phyloP scores from a whole-genome alignment of 768 basidiomycete genomes.

The Lactarius sp. region DNA sequence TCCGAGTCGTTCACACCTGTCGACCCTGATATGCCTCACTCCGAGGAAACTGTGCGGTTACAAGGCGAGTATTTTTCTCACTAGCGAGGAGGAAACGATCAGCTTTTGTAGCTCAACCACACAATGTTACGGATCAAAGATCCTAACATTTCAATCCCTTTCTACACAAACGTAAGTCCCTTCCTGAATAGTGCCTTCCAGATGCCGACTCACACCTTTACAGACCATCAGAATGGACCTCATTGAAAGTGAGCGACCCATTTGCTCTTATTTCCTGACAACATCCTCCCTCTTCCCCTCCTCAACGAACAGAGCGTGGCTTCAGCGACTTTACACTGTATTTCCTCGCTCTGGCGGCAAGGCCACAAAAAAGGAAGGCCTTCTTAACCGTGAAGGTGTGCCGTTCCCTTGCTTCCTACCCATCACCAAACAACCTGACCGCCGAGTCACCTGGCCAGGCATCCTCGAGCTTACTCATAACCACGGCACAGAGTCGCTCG shows the following conservation, averaged over 20 bases:
- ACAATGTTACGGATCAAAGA: conserved; percentile 89
- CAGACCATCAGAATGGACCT: conserved; percentile 34
- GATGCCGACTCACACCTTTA: not conserved
- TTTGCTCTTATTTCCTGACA: not conserved
- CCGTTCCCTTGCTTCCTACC: not conserved
- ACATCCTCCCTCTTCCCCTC: not conserved
- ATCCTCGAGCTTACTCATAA: conserved; percentile 85
- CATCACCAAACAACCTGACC: not conserved
- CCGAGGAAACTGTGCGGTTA: conserved; percentile 22
- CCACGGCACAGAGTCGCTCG: conserved; percentile 84
- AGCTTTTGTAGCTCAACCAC: conserved; percentile 62
- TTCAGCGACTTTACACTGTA: conserved; percentile 69
- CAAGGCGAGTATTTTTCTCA: conserved; percentile 5
- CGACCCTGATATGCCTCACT: conserved; percentile 16
- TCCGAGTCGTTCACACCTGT: too few relatives aligned
- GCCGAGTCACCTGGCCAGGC: conserved; percentile 38
- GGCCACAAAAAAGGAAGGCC: conserved; percentile 42
- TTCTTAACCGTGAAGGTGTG: conserved; percentile 63
- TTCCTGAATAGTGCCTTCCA: not conserved
- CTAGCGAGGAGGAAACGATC: not conserved
- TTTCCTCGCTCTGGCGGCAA: conserved; percentile 66
- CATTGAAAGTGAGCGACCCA: conserved; percentile 26
- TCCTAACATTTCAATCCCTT: conserved; percentile 71
- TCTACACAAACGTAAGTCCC: conserved; percentile 63
- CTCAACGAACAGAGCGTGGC: conserved; percentile 42